Percentiles rank a stretch among this genome's conserved stretches.
phyloP scores from a whole-genome alignment of 805 yeast species.

The Spathaspora hagerdaliae region DNA sequence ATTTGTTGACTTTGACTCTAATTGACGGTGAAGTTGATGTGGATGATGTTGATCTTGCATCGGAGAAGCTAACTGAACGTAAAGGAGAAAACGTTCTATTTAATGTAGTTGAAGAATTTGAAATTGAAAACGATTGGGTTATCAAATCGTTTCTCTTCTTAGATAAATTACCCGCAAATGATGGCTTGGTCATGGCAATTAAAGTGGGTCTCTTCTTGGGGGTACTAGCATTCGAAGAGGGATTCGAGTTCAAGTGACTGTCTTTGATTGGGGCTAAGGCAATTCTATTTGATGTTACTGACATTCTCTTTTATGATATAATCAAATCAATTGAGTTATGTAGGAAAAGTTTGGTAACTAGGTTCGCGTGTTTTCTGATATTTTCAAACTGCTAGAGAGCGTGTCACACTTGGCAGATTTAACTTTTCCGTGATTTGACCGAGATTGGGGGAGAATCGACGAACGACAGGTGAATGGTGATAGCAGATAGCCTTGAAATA shows the following conservation, averaged over 20 bases:
- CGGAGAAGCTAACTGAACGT: constrained; percentile 20
- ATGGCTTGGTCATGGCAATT: not conserved
- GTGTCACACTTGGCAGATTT: no score
- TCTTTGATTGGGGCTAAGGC: constrained; percentile 37
- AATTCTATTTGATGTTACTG: constrained; percentile 19
- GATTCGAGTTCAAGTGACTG: constrained; percentile 19
- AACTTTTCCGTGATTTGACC: no score
- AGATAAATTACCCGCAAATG: not conserved
- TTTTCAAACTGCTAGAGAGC: no score
- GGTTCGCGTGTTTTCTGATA: no score
- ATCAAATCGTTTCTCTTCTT: constrained; percentile 6
- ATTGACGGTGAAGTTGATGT: constrained; percentile 1
- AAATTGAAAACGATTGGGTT: constrained; percentile 6
- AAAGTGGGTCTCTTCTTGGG: constrained; percentile 4
- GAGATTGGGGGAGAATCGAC: no score
- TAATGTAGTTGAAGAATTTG: constrained; percentile 4
- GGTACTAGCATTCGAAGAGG: constrained; percentile 1
- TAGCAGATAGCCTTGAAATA: no score
- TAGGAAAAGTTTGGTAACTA: no score
- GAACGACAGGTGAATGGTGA: no score
- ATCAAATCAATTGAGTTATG: no score
- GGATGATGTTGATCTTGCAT: constrained; percentile 17
- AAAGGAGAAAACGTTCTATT: constrained; percentile 3
- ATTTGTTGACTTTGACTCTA: not conserved
- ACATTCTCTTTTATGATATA: constrained; percentile 3